Percentiles rank a stretch among this genome's conserved stretches.
Conservation (phyloP, 192 early-diverging fungal genomes). For the Phlyctochytrium bullatum region DNA sequence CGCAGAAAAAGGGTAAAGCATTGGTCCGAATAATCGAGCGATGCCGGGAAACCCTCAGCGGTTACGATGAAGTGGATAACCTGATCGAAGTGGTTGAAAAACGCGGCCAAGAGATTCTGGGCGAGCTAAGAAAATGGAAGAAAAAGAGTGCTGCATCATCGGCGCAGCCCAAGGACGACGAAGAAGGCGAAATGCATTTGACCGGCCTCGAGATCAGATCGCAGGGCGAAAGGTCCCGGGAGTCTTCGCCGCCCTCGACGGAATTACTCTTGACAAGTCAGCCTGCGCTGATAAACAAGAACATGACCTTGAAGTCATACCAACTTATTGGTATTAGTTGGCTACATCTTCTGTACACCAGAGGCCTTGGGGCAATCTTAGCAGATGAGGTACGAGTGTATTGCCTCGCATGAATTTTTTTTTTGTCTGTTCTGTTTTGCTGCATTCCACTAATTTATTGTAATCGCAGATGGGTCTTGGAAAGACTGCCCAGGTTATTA, state of each 20-base stretch:
- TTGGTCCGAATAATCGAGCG: too few relatives aligned
- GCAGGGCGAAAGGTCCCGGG: background rate
- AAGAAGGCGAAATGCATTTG: background rate
- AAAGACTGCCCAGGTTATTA: slow-evolving; percentile 89
- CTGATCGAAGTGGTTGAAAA: too few relatives aligned
- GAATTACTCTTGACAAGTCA: slow-evolving; percentile 54
- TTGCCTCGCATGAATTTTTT: slow-evolving; percentile 12
- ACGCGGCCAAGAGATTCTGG: too few relatives aligned
- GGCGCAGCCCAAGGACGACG: background rate
- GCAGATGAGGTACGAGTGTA: slow-evolving; percentile 52
- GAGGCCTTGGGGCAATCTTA: slow-evolving; percentile 71
- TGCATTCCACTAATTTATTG: slow-evolving; percentile 42
- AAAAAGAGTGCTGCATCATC: too few relatives aligned
- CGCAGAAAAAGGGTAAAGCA: too few relatives aligned
- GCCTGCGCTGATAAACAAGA: slow-evolving; percentile 55
- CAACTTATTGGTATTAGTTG: slow-evolving; percentile 88
- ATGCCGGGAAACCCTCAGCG: too few relatives aligned
- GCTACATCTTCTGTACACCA: slow-evolving; percentile 71
- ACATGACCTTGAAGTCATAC: slow-evolving; percentile 73
- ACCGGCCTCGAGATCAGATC: background rate
- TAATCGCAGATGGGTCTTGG: slow-evolving; percentile 95
- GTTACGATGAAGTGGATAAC: too few relatives aligned
- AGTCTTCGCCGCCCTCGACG: background rate
- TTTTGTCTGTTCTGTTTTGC: slow-evolving; percentile 2
- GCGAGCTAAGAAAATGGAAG: too few relatives aligned